phyloP scores from a whole-genome alignment of 2,329 filamentous ascomycete species.

The Penicillium italicum region DNA sequence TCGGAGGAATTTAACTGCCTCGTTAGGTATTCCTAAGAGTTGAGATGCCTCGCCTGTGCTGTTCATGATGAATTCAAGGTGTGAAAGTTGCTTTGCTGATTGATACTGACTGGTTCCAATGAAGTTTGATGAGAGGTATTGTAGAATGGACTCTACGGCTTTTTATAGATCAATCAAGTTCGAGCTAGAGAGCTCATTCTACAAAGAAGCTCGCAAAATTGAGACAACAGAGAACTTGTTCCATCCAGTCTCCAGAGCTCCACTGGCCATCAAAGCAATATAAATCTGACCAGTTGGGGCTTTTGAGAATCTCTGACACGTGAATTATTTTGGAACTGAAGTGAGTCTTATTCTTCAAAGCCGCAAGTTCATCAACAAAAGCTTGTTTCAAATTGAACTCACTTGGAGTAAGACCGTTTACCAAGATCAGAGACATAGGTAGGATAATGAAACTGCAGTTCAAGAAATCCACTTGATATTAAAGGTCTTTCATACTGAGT shows the following conservation, averaged over 20 bases:
- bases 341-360: not conserved
- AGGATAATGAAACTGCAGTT: not conserved
- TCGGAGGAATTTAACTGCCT: not conserved
- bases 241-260: not conserved
- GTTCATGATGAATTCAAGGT: not conserved
- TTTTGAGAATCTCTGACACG: not conserved
- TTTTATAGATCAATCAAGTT: not conserved
- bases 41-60: not conserved
- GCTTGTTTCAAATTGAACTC: slow-evolving; percentile 2
- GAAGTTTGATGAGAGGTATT: not conserved
- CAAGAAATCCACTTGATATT: not conserved
- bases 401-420: not conserved
- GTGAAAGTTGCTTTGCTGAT: not conserved
- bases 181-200: slow-evolving; percentile 7
- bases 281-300: slow-evolving; percentile 20
- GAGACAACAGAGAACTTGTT: not conserved
- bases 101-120: not conserved
- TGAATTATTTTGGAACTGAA: not conserved
- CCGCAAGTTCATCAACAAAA: not conserved
- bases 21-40: not conserved
- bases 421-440: not conserved
- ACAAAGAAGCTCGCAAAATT: not conserved
- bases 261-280: not conserved
- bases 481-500: not conserved
- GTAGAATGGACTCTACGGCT: not conserved